A percentile compares a stretch with the other conserved stretches of the same genome.
These are phyloP conservation scores for Zygotorulaspora mrakii DNA, from an alignment of 1,139 yeast species.

Conservation along the genomic window DNA sequence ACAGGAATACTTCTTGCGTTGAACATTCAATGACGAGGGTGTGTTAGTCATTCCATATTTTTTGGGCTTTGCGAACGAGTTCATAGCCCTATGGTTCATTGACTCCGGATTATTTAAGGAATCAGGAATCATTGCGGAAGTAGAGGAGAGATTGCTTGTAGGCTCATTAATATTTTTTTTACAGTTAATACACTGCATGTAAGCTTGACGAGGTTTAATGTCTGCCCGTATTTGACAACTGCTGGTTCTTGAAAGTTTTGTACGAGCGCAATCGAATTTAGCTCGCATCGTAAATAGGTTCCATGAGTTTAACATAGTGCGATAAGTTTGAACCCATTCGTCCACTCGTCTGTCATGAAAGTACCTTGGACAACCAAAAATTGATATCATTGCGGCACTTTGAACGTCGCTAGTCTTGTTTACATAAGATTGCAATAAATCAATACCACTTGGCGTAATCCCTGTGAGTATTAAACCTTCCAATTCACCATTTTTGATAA, in stretches of 20 bases:
- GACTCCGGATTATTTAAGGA: conserved; percentile 8
- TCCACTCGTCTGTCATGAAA: conserved; percentile 67
- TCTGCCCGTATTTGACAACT: conserved; percentile 48
- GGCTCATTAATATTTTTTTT: conserved; percentile 59
- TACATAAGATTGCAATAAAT: conserved; percentile 79
- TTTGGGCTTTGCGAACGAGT: conserved; percentile 12
- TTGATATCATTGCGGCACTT: conserved; percentile 78
- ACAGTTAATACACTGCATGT: conserved; percentile 76
- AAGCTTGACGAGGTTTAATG: conserved; percentile 69
- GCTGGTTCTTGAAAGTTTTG: conserved; percentile 56
- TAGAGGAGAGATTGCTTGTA: conserved; percentile 1
- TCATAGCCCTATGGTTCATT: conserved; percentile 4
- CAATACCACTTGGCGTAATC: conserved; percentile 76
- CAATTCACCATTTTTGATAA: conserved; percentile 72
- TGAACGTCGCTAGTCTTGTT: conserved; percentile 90
- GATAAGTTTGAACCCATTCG: conserved; percentile 73
- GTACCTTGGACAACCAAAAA: conserved; percentile 81
- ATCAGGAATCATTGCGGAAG: conserved; percentile 11
- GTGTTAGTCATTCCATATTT: conserved; percentile 20
- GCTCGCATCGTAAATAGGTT: conserved; percentile 73
- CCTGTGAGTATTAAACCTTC: conserved; percentile 92
- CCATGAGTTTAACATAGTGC: conserved; percentile 81
- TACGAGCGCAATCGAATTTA: conserved; percentile 74
- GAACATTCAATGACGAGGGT: conserved; percentile 16
- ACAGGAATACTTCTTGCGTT: conserved; percentile 47